Evolutionary conservation across 2,329 filamentous ascomycete species (phyloP), one percentile per base, ranked within the genome.

Genomic region (Microsporum audouinii): DNA sequence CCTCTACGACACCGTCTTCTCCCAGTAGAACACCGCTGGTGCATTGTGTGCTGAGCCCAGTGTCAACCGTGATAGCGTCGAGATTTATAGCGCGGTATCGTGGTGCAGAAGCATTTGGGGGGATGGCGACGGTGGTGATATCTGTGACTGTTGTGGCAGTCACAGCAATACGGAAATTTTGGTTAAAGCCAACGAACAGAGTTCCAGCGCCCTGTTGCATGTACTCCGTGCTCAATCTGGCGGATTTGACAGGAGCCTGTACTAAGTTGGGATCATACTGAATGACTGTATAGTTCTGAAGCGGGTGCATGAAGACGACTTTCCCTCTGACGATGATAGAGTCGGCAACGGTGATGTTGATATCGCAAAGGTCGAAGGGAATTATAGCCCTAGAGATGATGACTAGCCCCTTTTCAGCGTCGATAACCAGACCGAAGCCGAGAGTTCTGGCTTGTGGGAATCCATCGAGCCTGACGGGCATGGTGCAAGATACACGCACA

Each of bases 181-280:
- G 87, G 71, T 99, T 99, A 78, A 96, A 95, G n/a, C 94, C 95
- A 65, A 99, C 88, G 75, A 99, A 99, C 66, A 96, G 91, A 0
- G 91, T 96, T 61, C 92, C 88, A 57, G 91, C 89, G 39, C 94
- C 94, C 77, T 97, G 94, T 58, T 90, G 91, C 71, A 97, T 90
- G 68, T 86, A 85, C 61, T 89, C 84, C 4, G 80, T 85, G 69
- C 90, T 90, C 57, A 99, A 81, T 68, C 84, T 88, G 3, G 95
- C 94, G 65, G 88, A 92, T 77, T 91, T 84, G 10, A 99, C 91
- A 0, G 94, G 91, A 1, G 92, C 94, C 69, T 95, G 85, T n/a
- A 97, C 95, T 17, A 99, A 82, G 43, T 83, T 85, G 1, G 94
- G 89, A 71, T 99, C 92, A 72, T 99, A 99, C 76, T 95, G 88